A percentile compares a stretch with the other conserved stretches of the same genome.
phyloP scores from a whole-genome alignment of 2,329 filamentous ascomycete species.

The Hysterium pulicare region DNA sequence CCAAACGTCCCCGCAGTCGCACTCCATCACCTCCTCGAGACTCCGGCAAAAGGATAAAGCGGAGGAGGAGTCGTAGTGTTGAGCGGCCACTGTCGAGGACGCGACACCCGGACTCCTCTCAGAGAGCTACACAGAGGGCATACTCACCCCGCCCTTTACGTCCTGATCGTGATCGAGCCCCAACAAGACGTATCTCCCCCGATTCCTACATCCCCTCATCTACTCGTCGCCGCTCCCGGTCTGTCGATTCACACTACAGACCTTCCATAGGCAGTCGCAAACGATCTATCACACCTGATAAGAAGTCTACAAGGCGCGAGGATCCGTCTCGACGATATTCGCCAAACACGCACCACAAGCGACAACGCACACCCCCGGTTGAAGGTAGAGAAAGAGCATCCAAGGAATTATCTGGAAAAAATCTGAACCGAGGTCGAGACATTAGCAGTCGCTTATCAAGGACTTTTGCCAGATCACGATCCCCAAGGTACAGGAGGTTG shows the following conservation, averaged over 20 bases:
- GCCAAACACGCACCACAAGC: constrained; percentile 25
- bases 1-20: constrained; percentile 37
- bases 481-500: constrained; percentile 28
- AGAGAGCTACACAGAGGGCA: constrained; percentile 24
- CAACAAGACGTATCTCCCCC: constrained; percentile 31
- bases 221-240: constrained; percentile 40
- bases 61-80: constrained; percentile 32
- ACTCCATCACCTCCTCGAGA: constrained; percentile 33
- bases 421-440: constrained; percentile 22
- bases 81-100: constrained; percentile 33
- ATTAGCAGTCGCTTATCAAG: constrained; percentile 19
- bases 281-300: constrained; percentile 30
- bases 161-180: constrained; percentile 28
- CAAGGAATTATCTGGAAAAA: constrained; percentile 14
- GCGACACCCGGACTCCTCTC: constrained; percentile 28
- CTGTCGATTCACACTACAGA: constrained; percentile 38
- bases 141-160: constrained; percentile 30
- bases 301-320: constrained; percentile 25
- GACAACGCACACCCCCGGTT: constrained; percentile 20
- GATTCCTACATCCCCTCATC: constrained; percentile 33
- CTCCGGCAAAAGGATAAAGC: constrained; percentile 31
- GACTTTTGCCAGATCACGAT: constrained; percentile 26
- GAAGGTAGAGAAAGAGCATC: constrained; percentile 19
- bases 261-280: constrained; percentile 28
- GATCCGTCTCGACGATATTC: constrained; percentile 27